These are phyloP conservation scores for Leucaena leucocephala DNA, from an alignment of 306 rosid species.

Conservation along the genomic window DNA sequence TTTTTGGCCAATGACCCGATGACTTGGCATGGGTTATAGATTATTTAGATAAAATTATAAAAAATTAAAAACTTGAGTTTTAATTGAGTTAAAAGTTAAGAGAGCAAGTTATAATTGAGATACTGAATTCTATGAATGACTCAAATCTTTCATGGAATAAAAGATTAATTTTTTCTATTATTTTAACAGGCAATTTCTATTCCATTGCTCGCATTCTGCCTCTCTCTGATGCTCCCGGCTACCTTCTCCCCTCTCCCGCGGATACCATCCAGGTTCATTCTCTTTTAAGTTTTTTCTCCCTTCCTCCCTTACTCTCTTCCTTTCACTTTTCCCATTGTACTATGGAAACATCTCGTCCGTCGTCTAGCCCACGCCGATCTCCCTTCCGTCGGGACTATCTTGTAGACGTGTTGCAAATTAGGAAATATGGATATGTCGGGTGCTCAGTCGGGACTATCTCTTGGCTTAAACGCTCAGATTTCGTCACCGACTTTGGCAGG, in stretches of 20 bases:
- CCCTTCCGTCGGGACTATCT: constrained; percentile 45
- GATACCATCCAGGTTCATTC: constrained; percentile 29
- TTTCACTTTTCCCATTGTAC: not conserved
- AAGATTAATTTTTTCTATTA: no score
- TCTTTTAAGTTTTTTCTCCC: not conserved
- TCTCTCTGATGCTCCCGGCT: constrained; percentile 37
- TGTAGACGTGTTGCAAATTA: not conserved
- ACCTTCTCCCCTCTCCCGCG: not conserved
- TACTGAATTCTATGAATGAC: no score
- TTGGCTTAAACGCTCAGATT: constrained; percentile 55
- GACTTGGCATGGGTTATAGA: no score
- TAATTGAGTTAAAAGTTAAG: no score
- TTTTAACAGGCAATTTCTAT: not conserved
- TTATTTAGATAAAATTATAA: no score
- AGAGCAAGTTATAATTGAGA: no score
- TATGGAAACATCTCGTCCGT: constrained; percentile 54
- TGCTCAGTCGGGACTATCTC: constrained; percentile 60
- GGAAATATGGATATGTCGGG: constrained; percentile 50
- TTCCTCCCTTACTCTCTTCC: not conserved
- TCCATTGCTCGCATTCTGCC: not conserved
- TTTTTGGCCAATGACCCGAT: no score
- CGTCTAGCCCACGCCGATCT: constrained; percentile 37
- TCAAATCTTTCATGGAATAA: no score
- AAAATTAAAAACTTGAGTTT: no score
- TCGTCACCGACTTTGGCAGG: constrained; percentile 32